Evolutionary conservation across 257 asterid genomes (phyloP).

Genomic region (Gynochthodes officinalis): DNA sequence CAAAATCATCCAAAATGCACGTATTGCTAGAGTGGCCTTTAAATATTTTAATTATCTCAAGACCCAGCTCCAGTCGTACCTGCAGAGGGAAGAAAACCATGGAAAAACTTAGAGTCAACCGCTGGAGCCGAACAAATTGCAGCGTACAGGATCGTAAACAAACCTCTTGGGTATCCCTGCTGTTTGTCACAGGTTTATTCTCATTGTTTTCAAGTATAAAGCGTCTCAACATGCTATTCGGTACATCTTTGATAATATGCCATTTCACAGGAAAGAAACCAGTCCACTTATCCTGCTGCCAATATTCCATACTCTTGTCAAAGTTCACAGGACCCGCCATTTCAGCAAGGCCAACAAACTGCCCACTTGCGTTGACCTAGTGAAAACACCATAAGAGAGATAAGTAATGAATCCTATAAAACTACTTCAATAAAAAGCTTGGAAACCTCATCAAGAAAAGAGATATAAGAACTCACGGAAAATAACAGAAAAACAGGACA

Average conservation of each 20-base stretch:
- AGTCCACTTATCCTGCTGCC: constrained; percentile 57
- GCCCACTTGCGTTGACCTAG: constrained; percentile 52
- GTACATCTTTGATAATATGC: constrained; percentile 45
- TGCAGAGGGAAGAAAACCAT: constrained; percentile 13
- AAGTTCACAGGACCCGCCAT: constrained; percentile 43
- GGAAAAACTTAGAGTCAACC: constrained; percentile 1
- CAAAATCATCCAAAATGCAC: constrained; percentile 48
- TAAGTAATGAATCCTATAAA: background rate
- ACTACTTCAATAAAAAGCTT: background rate
- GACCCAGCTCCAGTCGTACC: constrained; percentile 39
- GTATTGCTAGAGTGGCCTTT: constrained; percentile 36
- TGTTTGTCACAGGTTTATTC: constrained; percentile 52
- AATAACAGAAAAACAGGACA: constrained; percentile 43
- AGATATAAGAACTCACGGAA: constrained; percentile 33
- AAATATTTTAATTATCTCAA: constrained; percentile 27
- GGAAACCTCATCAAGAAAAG: background rate
- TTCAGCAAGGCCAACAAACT: constrained; percentile 51
- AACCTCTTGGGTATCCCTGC: constrained; percentile 55
- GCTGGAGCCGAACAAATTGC: background rate
- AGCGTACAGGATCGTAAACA: background rate
- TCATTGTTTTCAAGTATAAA: constrained; percentile 41
- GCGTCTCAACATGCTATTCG: constrained; percentile 35
- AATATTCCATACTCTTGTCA: constrained; percentile 32
- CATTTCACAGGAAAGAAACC: constrained; percentile 47
- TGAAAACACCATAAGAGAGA: background rate